Evolutionary conservation across 192 early-diverging fungal species (phyloP).

Genomic region (Cladochytrium replicatum): DNA sequence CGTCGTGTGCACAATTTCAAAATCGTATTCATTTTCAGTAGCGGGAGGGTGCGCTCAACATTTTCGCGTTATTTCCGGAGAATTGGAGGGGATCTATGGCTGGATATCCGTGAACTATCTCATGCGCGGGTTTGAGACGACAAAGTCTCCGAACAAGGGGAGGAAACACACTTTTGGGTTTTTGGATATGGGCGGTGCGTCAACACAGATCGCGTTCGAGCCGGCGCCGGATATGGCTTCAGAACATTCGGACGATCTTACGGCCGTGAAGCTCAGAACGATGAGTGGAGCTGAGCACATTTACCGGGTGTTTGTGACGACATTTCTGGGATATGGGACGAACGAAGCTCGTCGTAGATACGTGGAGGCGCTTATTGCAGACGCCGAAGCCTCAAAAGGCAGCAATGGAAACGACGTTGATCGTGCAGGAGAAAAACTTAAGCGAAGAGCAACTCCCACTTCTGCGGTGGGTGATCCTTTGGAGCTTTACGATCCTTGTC

Average conservation of each 20-base stretch:
- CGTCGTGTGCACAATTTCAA: slow-evolving; percentile 57
- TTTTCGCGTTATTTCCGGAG: slow-evolving; percentile 85
- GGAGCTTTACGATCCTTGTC: slow-evolving; percentile 42
- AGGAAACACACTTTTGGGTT: slow-evolving; percentile 62
- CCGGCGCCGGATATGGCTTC: slow-evolving; percentile 52
- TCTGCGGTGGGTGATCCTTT: too few species aligned
- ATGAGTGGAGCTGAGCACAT: slow-evolving; percentile 50
- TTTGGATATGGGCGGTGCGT: slow-evolving; percentile 94
- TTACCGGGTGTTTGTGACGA: slow-evolving; percentile 77
- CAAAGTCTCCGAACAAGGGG: too few species aligned
- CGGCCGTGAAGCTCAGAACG: slow-evolving; percentile 53
- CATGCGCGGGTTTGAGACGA: slow-evolving; percentile 64
- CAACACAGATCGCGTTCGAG: slow-evolving; percentile 94
- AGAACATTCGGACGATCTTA: slow-evolving; percentile 65
- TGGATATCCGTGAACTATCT: slow-evolving; percentile 95
- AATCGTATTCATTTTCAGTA: slow-evolving; percentile 45
- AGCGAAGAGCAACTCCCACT: too few species aligned
- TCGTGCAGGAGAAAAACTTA: too few species aligned
- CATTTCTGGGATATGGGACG: slow-evolving; percentile 91
- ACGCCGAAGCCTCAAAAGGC: slow-evolving; percentile 22
- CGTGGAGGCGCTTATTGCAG: slow-evolving; percentile 42
- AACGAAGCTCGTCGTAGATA: slow-evolving; percentile 85
- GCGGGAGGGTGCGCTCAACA: slow-evolving; percentile 57
- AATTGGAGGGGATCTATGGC: slow-evolving; percentile 89
- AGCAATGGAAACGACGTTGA: slow-evolving; percentile 15